These are phyloP conservation scores for Colletotrichum orbiculare DNA, from an alignment of 2,329 filamentous ascomycete species.

Conservation along the genomic window DNA sequence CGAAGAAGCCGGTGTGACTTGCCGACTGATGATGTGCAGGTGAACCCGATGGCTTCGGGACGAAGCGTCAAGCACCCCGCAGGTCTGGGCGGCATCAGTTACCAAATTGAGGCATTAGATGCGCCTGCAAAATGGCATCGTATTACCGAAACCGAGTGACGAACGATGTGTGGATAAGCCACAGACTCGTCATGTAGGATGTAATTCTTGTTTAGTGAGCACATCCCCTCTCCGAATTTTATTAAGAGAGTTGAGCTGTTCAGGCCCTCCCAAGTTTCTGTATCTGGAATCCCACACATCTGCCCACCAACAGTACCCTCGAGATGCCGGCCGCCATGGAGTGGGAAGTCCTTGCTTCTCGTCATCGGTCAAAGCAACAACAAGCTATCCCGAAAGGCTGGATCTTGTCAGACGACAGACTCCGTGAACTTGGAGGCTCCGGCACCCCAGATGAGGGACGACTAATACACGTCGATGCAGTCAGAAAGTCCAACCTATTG, in stretches of 20 bases:
- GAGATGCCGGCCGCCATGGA: conserved; percentile 12
- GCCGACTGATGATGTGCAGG: conserved; percentile 3
- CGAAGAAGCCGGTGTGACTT: too few species aligned
- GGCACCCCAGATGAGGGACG: conserved; percentile 32
- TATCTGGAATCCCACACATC: too few species aligned
- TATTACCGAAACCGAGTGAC: background rate
- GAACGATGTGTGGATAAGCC: too few species aligned
- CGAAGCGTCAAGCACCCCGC: background rate
- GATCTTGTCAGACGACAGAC: conserved; percentile 18
- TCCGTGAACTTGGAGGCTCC: conserved; percentile 17
- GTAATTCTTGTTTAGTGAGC: too few species aligned
- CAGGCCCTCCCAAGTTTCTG: too few species aligned
- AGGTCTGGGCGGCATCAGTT: conserved; percentile 15
- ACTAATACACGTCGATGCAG: conserved; percentile 26
- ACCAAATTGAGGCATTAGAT: conserved; percentile 5
- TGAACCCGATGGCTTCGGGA: background rate
- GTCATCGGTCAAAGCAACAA: conserved; percentile 27
- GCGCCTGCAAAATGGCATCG: conserved; percentile 1
- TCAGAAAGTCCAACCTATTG: conserved; percentile 31
- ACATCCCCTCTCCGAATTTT: too few species aligned
- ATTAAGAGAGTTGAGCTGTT: too few species aligned
- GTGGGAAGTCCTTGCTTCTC: conserved; percentile 33
- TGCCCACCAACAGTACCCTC: background rate
- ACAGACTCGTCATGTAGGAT: too few species aligned
- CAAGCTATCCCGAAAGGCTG: conserved; percentile 34